A percentile compares a stretch with the other conserved stretches of the same genome.
These are phyloP conservation scores for Avena sativa DNA, from an alignment of 176 grass and related monocot genomes.

Conservation along the genomic window DNA sequence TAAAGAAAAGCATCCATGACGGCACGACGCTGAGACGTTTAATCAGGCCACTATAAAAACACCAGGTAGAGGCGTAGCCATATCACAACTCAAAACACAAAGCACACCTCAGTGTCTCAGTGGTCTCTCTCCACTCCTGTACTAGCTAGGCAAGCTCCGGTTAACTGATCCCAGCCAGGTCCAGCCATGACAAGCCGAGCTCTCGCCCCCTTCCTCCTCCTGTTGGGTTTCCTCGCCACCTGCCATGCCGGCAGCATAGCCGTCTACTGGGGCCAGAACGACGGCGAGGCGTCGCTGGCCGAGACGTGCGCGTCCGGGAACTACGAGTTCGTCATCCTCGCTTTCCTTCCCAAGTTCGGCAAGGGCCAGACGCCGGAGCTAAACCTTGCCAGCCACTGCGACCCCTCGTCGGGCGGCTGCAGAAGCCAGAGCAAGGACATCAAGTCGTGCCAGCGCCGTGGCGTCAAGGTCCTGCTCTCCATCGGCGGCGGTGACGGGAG, in stretches of 20 bases:
- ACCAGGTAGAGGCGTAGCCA: background rate
- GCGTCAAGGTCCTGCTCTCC: constrained; percentile 78
- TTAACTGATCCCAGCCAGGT: background rate
- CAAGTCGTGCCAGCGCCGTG: constrained; percentile 51
- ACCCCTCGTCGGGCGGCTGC: constrained; percentile 55
- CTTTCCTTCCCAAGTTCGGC: constrained; percentile 71
- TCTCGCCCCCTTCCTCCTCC: background rate
- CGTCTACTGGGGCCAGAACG: constrained; percentile 73
- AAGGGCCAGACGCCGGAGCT: constrained; percentile 67
- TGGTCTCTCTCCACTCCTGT: background rate
- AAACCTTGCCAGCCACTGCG: constrained; percentile 70
- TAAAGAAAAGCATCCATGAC: background rate
- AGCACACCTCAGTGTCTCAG: background rate
- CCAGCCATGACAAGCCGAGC: constrained; percentile 37
- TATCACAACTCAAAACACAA: background rate
- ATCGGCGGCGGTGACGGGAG: constrained; percentile 62
- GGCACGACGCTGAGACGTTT: background rate
- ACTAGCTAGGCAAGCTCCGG: background rate
- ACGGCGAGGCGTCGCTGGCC: constrained; percentile 53
- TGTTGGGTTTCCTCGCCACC: constrained; percentile 30
- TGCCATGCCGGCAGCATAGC: constrained; percentile 62
- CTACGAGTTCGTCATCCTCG: constrained; percentile 51
- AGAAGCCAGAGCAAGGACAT: constrained; percentile 58
- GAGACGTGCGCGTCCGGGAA: constrained; percentile 54
- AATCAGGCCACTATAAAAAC: constrained; percentile 23